phyloP scores from a whole-genome alignment of 192 early-diverging fungal genomes.

The Geosiphon pyriformis region DNA sequence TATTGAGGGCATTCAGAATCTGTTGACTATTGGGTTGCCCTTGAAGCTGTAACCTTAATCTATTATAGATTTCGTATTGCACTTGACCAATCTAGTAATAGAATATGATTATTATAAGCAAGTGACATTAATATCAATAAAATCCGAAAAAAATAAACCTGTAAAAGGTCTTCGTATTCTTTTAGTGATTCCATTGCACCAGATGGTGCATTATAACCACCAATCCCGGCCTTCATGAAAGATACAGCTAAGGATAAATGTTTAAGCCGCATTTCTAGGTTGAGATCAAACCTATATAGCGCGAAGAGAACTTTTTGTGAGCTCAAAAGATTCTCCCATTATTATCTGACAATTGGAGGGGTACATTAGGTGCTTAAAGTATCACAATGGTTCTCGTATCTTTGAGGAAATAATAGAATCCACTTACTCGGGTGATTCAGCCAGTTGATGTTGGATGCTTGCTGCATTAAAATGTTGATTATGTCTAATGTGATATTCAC shows the following conservation, averaged over 20 bases:
- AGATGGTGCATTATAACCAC: not conserved
- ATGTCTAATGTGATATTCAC: constrained; percentile 15
- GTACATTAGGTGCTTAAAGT: too few relatives aligned
- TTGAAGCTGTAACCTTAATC: not conserved
- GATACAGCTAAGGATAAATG: not conserved
- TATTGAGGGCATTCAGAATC: not conserved
- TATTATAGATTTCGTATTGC: not conserved
- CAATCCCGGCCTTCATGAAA: not conserved
- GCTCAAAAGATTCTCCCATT: too few relatives aligned
- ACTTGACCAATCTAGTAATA: not conserved
- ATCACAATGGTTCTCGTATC: too few relatives aligned
- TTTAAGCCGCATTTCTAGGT: constrained; percentile 4
- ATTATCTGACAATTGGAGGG: too few relatives aligned
- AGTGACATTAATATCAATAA: not conserved
- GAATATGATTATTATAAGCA: not conserved
- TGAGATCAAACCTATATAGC: not conserved
- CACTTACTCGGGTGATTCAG: constrained; percentile 10
- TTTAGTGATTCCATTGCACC: not conserved
- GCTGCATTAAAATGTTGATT: constrained; percentile 17
- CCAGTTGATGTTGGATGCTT: constrained; percentile 13
- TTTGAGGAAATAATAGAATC: not conserved
- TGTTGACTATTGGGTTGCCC: not conserved
- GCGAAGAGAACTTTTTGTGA: not conserved
- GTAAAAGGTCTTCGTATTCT: not conserved
- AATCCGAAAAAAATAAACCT: not conserved